These are phyloP conservation scores for Geotrichum macrosporum DNA, from an alignment of 1,139 yeast genomes.

Conservation along the genomic window DNA sequence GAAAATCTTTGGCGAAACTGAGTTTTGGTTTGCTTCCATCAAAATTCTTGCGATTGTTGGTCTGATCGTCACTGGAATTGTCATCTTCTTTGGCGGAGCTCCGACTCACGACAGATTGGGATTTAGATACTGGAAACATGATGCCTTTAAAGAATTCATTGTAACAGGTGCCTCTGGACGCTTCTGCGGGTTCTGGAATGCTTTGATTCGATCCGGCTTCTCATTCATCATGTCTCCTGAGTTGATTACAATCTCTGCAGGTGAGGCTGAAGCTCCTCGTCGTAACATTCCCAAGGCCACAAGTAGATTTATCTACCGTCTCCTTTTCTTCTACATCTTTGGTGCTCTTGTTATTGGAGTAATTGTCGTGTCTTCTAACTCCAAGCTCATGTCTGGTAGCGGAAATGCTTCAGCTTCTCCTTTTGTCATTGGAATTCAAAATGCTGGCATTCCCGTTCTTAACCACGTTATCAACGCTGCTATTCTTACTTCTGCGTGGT, in stretches of 20 bases:
- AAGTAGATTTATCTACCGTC: constrained; percentile 59
- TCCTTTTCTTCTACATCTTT: constrained; percentile 52
- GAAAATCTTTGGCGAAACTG: constrained; percentile 60
- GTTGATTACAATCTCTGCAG: constrained; percentile 68
- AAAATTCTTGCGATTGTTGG: constrained; percentile 70
- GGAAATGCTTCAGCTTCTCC: constrained; percentile 59
- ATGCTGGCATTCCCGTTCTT: constrained; percentile 51
- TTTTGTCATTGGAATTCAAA: constrained; percentile 56
- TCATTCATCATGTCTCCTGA: constrained; percentile 62
- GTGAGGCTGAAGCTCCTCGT: constrained; percentile 68
- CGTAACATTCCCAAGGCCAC: constrained; percentile 58
- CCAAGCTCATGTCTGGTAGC: constrained; percentile 41
- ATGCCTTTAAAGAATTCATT: constrained; percentile 49
- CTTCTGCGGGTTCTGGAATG: constrained; percentile 58
- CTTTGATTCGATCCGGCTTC: constrained; percentile 56
- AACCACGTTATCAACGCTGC: constrained; percentile 66
- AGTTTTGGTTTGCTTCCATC: constrained; percentile 63
- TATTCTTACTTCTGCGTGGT: constrained; percentile 56
- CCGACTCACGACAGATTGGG: constrained; percentile 61
- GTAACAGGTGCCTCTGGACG: constrained; percentile 51
- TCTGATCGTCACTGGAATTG: constrained; percentile 60
- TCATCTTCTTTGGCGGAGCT: constrained; percentile 72
- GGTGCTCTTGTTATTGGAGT: constrained; percentile 54
- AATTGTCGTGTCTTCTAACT: constrained; percentile 54
- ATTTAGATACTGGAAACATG: constrained; percentile 74